Evolutionary conservation across 2,329 filamentous ascomycete genomes (phyloP).

Genomic region (Xylariaceae sp.): DNA sequence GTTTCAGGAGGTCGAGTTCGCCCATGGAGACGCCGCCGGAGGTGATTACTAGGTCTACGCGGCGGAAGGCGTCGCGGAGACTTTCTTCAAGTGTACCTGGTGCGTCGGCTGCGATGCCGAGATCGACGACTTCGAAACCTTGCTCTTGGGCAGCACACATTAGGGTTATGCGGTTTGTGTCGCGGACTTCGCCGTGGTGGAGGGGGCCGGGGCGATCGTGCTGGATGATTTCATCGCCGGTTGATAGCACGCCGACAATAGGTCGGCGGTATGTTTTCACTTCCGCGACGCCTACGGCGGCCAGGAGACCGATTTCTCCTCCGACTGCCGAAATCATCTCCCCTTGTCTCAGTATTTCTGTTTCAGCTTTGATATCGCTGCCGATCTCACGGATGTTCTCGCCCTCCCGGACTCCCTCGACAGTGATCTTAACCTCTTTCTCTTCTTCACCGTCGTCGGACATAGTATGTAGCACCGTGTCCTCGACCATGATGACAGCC

Average conservation of each 20-base stretch:
- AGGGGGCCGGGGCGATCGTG: constrained; percentile 60
- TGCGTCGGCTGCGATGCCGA: constrained; percentile 77
- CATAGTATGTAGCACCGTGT: constrained; percentile 69
- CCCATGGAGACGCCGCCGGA: constrained; percentile 97
- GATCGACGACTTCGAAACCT: constrained; percentile 74
- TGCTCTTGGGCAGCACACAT: constrained; percentile 68
- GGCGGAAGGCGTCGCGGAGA: constrained; percentile 67
- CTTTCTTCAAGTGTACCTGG: constrained; percentile 68
- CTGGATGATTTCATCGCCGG: constrained; percentile 87
- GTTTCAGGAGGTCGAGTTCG: constrained; percentile 92
- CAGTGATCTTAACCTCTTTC: constrained; percentile 79
- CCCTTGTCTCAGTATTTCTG: constrained; percentile 67
- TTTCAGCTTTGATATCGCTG: constrained; percentile 70
- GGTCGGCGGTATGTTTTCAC: constrained; percentile 72
- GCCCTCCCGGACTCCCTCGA: constrained; percentile 64
- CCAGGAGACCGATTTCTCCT: constrained; percentile 85
- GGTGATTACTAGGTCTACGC: constrained; percentile 78
- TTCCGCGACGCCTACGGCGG: constrained; percentile 69
- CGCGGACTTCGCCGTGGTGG: constrained; percentile 76
- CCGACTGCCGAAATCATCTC: constrained; percentile 81
- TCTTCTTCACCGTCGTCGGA: constrained; percentile 82
- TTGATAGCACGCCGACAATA: constrained; percentile 80
- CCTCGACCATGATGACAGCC: constrained; percentile 94
- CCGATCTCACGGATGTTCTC: constrained; percentile 91
- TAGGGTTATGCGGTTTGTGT: constrained; percentile 86